Evolutionary conservation across 2,329 filamentous ascomycete species (phyloP), one percentile per base, ranked within the genome.

Genomic region (Botrytis medusae): DNA sequence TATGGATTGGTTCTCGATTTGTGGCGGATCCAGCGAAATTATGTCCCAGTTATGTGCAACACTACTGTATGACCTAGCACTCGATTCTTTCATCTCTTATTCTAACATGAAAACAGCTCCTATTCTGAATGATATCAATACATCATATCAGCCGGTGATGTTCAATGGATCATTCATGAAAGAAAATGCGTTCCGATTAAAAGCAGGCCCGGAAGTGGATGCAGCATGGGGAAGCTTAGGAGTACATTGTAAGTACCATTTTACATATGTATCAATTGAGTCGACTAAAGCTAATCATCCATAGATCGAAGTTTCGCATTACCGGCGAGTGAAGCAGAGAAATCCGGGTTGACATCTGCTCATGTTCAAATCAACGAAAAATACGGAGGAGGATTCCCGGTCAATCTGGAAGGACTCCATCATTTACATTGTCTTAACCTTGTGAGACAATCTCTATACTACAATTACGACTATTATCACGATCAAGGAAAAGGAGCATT

Each of bases 131-230:
- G 82, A 86, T 14, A 79, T 86, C 9, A 77, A 81, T 37, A 81
- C 86, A 7, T 77, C 79, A 18, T 87, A 85, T 78, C 79, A 82
- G 18, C 77, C 78, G 0, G 80, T 84, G 37, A 79, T 75, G 32
- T 88, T 87, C 78, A 87, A 88, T 76, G 87, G 87, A 4, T 86
- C 85, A 0, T 84, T 89, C 29, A 76, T 87, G 59, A 84, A 87
- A 54, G 83, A 87, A 74, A 87, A 85, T 65, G 79, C 83, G n/a
- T 89, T 85, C 76, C 84, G 87, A 32, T 81, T 84, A 75, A 78
- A 81, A 44, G 85, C 78, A 22, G 79, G 84, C 4, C 84, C 85
- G 2, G 85, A 86, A 76, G 86, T 87, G 1, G 87, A 89, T 77
- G 83, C 82, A 18, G 87, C 86, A 1, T 89, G 87, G 86, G 81